Percentiles rank a stretch among this genome's conserved stretches.
phyloP scores from a whole-genome alignment of 1,284 basidiomycete genomes.

The Sporisorium scitamineum region DNA sequence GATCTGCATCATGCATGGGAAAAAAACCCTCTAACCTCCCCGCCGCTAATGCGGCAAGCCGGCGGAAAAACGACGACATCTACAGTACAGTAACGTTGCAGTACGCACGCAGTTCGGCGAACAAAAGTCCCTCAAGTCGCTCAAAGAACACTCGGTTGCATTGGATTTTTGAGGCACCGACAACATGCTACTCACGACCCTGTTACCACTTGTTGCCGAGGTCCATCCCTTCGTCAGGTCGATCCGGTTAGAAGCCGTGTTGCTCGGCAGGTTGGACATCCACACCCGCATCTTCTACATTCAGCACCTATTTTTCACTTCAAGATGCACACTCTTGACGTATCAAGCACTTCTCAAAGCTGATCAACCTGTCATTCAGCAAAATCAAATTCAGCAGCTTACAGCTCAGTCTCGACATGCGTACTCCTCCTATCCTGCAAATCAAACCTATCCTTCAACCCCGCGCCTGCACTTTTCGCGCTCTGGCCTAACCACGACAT shows the following conservation, averaged over 20 bases:
- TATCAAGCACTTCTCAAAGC: too few species aligned
- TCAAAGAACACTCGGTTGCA: conserved; percentile 2
- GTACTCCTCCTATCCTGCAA: conserved; percentile 33
- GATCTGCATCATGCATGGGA: not conserved
- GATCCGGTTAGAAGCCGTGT: not conserved
- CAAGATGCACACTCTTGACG: too few species aligned
- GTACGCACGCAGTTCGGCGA: conserved; percentile 1
- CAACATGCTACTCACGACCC: too few species aligned
- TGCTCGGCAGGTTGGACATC: not conserved
- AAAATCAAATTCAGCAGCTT: too few species aligned
- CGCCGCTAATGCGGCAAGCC: too few species aligned
- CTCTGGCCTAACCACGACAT: conserved; percentile 39
- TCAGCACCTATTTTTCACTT: too few species aligned
- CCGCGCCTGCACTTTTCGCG: conserved; percentile 18
- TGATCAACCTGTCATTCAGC: too few species aligned
- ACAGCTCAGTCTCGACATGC: conserved; percentile 50
- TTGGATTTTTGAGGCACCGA: not conserved
- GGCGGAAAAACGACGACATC: not conserved
- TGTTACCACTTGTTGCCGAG: too few species aligned
- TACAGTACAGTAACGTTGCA: too few species aligned
- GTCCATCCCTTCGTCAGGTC: too few species aligned
- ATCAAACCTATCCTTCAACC: conserved; percentile 24
- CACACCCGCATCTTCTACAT: too few species aligned
- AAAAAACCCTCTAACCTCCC: not conserved
- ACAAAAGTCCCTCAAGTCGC: too few species aligned